Base-by-base conservation (phyloP, 2,329 filamentous ascomycete genomes). In the Stemphylium vesicarium region DNA sequence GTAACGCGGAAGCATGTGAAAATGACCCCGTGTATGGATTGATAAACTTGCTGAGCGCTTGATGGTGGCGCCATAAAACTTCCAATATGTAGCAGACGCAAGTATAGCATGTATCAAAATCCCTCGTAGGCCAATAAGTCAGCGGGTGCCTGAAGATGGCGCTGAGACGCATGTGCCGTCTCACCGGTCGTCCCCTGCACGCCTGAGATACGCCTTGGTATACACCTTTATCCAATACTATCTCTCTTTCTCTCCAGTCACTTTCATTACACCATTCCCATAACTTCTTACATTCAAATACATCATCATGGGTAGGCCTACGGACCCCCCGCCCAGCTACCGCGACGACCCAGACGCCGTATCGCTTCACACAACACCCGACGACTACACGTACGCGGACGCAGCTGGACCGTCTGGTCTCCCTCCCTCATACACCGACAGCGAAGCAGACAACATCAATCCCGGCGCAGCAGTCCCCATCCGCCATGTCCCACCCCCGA, bases 261-360 rank as follows among this genome's bases (percentile, higher is more conserved):
- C 35, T 36, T 15, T 20, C 13, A n/a, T 13, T 35, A 38, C 13
- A 15, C 16, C 4, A n/a, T 8, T 26, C 10, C 29, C 18, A 35
- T 37, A 9, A 35, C 26, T 18, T 16, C 29, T 29, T 15, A 9
- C 18, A 26, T 39, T 29, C 47, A 29, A 35, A 15, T 16, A 26
- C 39, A 41, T 44, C 39, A 62, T 41, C 46, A 76, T 76, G 74
- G 73, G 73, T 50, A 66, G 57, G 52, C 50, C 69, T n/a, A 57
- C 63, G 11, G 59, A 44, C 15, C 50, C 62, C 18, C 40, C 64
- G 16, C 52, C 56, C 29, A 55, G 51, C 36, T 77, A 75, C 47
- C 65, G 71, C 37, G 74, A 77, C 57, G 74, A 76, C 46, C 70
- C 70, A 0, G 74, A 77, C 38, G 69, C 75, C 8, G 65, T 76